A percentile compares a stretch with the other conserved stretches of the same genome.
Conservation (phyloP, 768 basidiomycete species). For the Termitomyces sp. region DNA sequence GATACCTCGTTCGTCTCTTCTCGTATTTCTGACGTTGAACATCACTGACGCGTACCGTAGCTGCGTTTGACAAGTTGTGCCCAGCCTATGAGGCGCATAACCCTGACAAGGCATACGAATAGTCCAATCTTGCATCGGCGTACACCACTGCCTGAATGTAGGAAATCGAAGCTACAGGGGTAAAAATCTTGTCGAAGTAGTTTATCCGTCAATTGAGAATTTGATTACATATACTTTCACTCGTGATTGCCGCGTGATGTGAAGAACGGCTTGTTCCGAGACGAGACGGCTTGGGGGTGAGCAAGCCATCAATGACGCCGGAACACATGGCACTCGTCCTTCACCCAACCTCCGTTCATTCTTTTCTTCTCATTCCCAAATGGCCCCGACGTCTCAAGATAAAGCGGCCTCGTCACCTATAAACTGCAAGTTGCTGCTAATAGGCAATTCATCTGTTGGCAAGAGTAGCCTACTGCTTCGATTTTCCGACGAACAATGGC, state of each 20-base stretch:
- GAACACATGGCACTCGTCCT: constrained; percentile 1
- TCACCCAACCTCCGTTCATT: background rate
- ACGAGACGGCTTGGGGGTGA: background rate
- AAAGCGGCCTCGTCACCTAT: constrained; percentile 36
- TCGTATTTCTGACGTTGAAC: background rate
- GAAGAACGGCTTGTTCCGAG: no score
- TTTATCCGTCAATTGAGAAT: background rate
- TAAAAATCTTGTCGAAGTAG: background rate
- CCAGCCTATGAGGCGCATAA: background rate
- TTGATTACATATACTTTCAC: background rate
- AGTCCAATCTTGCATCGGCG: background rate
- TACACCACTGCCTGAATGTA: background rate
- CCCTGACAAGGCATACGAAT: background rate
- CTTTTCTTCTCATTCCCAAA: constrained; percentile 6
- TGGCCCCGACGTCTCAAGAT: constrained; percentile 26
- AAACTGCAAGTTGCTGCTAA: constrained; percentile 80
- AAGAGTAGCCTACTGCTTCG: constrained; percentile 87
- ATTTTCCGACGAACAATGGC: constrained; percentile 96
- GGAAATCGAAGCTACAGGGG: background rate
- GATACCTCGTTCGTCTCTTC: background rate
- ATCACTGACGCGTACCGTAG: background rate
- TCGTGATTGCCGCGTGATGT: no score
- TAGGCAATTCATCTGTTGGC: constrained; percentile 88
- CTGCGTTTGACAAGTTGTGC: background rate
- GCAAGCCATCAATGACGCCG: constrained; percentile 3